Evolutionary conservation across 306 rosid genomes (phyloP), one percentile per base, ranked within the genome.

Genomic region (Leucaena leucocephala): DNA sequence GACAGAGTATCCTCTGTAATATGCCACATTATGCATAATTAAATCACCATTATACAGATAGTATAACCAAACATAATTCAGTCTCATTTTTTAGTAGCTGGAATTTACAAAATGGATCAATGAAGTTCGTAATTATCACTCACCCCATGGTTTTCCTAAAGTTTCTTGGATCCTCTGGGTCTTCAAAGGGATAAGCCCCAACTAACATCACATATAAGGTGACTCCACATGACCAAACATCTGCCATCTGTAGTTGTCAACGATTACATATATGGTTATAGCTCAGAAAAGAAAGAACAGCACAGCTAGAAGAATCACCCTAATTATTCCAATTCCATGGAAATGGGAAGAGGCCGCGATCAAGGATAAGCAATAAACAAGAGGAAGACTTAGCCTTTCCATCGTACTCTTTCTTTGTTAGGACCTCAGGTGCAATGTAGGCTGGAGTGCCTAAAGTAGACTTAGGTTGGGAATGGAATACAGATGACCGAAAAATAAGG

Each of bases 211-310:
- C 98, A 72, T 83, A 91, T 78, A 93, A 86, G 77, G 98, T 91
- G 77, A 93, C 98, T 59, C 98, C 98, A 84, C 98, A 91, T 61
- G 98, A 93, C 97, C 98, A 93, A 83, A 93, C 95, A 84, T 93
- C 98, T 82, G 98, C 93, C 83, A 91, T 84, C 98, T 93, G 76
- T 77, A 78, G 55, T 76, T 52, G 72, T 40, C 69, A 45, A 63
- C 27, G 68, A 76, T 69, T 68, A 64, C 4, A 71, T 38, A 9
- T 11, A 64, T 52, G 58, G 74, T 70, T 59, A 73, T 59, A 73
- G 46, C 79, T 49, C 44, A 21, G 34, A 15, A 66, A 57, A 45
- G 40, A 58, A 42, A 36, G 4, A 67, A 76, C 43, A 58, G 5
- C 57, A 27, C 52, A 45, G 17, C 49, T 65, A 73, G 44, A 44